Evolutionary conservation across 1,284 basidiomycete genomes (phyloP).

Genomic region (Paramarasmius palmivorus): DNA sequence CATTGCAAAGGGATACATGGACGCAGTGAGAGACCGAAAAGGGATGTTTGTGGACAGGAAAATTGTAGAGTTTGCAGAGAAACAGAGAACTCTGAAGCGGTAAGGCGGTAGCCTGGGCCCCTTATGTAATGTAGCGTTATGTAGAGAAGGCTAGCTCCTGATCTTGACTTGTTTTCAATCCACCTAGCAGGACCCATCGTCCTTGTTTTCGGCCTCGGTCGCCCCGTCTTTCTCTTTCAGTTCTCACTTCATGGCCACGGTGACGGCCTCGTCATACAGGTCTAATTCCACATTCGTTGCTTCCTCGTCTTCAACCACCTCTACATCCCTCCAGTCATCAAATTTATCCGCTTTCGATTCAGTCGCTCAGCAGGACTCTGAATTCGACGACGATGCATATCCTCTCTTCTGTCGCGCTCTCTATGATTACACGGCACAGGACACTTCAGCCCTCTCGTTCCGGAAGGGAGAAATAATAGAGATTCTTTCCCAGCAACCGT

Average conservation of each 20-base stretch:
- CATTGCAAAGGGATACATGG: constrained; percentile 94
- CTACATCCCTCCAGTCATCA: neutral
- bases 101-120: constrained; percentile 28
- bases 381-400: constrained; percentile 11
- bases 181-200: neutral
- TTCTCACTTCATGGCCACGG: neutral
- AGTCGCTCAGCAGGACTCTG: constrained; percentile 6
- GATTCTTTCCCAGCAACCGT: constrained; percentile 87
- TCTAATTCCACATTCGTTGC: constrained; percentile 1
- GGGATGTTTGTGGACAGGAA: constrained; percentile 95
- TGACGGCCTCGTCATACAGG: constrained; percentile 3
- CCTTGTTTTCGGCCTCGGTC: neutral
- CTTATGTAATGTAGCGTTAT: neutral
- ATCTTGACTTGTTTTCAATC: no score
- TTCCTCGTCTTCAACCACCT: neutral
- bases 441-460: constrained; percentile 89
- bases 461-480: constrained; percentile 89
- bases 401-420: constrained; percentile 86
- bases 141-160: no score
- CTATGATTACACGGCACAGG: constrained; percentile 90
- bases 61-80: constrained; percentile 93
- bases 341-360: neutral
- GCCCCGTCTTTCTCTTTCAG: neutral
- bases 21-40: constrained; percentile 87
- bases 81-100: constrained; percentile 93